A percentile compares a stretch with the other conserved stretches of the same genome.
Conservation (phyloP, 1,284 basidiomycete species). For the Tylopilus sp. region DNA sequence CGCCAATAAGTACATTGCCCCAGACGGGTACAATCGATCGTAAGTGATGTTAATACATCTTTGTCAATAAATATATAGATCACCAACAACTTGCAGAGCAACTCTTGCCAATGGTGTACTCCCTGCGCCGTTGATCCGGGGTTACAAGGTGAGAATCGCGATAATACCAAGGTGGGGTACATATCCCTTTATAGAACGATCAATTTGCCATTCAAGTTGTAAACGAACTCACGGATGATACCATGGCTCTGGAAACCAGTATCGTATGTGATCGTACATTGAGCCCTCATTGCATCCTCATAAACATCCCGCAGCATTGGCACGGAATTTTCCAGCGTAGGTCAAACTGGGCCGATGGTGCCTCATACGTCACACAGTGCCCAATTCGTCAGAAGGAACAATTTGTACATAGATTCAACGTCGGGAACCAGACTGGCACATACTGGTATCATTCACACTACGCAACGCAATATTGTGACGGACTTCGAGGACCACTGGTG, state of each 20-base stretch:
- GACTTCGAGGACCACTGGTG: conserved; percentile 41
- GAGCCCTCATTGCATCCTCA: background rate
- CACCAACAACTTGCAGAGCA: conserved; percentile 12
- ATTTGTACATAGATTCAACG: conserved; percentile 25
- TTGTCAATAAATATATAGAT: background rate
- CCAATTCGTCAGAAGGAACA: conserved; percentile 22
- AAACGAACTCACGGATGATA: conserved; percentile 31
- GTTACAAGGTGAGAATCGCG: conserved; percentile 3
- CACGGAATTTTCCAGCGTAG: conserved; percentile 29
- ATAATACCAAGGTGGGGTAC: background rate
- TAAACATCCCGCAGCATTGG: conserved; percentile 26
- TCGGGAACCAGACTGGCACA: conserved; percentile 23
- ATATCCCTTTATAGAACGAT: background rate
- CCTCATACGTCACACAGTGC: conserved; percentile 33
- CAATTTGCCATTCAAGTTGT: conserved; percentile 18
- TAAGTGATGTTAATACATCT: conserved; percentile 12
- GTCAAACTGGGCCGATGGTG: conserved; percentile 33
- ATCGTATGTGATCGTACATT: conserved; percentile 23
- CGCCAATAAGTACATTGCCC: conserved; percentile 26
- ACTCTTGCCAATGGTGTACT: conserved; percentile 19
- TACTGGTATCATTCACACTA: conserved; percentile 35
- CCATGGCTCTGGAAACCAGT: conserved; percentile 32
- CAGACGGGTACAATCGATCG: conserved; percentile 35
- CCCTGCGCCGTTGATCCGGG: conserved; percentile 26
- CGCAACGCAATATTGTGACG: conserved; percentile 39